These are phyloP conservation scores for Peronospora tabacina DNA, from an alignment of 352 stramenopile genomes.

Conservation along the genomic window DNA sequence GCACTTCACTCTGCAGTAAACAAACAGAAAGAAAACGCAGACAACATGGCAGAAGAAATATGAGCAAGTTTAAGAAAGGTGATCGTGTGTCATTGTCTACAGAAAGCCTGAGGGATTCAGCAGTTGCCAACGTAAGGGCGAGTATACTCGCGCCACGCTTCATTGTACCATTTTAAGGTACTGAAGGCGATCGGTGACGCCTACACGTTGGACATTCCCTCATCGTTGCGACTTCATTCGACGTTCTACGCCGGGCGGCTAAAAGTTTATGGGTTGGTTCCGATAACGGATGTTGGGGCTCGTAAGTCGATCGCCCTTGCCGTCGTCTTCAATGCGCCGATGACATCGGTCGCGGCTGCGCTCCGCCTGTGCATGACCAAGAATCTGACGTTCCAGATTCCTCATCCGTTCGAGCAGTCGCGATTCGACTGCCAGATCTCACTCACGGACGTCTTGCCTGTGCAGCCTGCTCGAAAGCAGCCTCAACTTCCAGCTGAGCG, in stretches of 20 bases:
- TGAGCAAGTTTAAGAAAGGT: not conserved
- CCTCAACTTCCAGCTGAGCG: too few species aligned
- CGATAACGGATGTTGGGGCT: not conserved
- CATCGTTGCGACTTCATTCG: not conserved
- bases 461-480: too few species aligned
- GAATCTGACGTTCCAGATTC: not conserved
- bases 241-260: not conserved
- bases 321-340: too few species aligned
- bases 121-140: not conserved
- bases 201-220: not conserved
- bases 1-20: too few species aligned
- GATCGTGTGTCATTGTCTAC: not conserved
- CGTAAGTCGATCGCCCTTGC: not conserved
- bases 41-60: too few species aligned
- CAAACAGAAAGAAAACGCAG: too few species aligned
- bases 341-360: not conserved
- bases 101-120: not conserved
- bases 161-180: not conserved
- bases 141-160: not conserved
- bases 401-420: not conserved
- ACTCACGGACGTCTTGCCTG: too few species aligned
- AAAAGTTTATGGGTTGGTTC: not conserved
- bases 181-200: not conserved
- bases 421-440: too few species aligned
- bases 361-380: not conserved